Conservation (phyloP, 1,284 basidiomycete species). For the Lentinula novae-zelandiae region DNA sequence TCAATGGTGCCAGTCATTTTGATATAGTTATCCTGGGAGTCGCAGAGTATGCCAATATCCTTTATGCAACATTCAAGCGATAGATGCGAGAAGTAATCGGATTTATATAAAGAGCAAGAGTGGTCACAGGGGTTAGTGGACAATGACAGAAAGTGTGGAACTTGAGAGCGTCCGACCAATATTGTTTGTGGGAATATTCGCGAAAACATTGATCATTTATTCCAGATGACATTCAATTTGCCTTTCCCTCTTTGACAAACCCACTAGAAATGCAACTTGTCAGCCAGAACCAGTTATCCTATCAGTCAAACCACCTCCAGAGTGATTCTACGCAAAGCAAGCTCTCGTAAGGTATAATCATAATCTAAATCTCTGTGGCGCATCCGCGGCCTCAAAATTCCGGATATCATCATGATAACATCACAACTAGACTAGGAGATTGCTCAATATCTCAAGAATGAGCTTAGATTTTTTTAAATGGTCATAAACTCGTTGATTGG, state of each 20-base stretch:
- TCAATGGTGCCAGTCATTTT: not conserved
- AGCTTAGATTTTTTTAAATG: too few relatives aligned
- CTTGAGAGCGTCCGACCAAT: too few relatives aligned
- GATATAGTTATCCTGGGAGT: not conserved
- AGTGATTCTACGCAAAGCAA: constrained; percentile 30
- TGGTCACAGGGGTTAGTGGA: too few relatives aligned
- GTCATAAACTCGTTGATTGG: too few relatives aligned
- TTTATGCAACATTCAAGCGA: not conserved
- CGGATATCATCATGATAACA: constrained; percentile 13
- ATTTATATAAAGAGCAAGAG: too few relatives aligned
- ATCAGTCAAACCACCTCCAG: constrained; percentile 23
- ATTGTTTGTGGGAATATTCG: too few relatives aligned
- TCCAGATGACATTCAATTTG: constrained; percentile 10
- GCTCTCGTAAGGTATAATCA: constrained; percentile 29
- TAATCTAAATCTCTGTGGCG: constrained; percentile 31
- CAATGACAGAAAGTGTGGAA: too few relatives aligned
- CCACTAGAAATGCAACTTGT: not conserved
- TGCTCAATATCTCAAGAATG: too few relatives aligned
- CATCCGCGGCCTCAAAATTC: constrained; percentile 30
- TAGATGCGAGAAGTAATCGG: not conserved
- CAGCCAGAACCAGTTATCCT: constrained; percentile 17
- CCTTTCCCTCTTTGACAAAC: constrained; percentile 11
- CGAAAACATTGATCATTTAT: not conserved
- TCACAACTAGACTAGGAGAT: too few relatives aligned
- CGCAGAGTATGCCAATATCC: not conserved